These are phyloP conservation scores for Fusarium tricinctum DNA, from an alignment of 2,329 filamentous ascomycete genomes.

Conservation along the genomic window DNA sequence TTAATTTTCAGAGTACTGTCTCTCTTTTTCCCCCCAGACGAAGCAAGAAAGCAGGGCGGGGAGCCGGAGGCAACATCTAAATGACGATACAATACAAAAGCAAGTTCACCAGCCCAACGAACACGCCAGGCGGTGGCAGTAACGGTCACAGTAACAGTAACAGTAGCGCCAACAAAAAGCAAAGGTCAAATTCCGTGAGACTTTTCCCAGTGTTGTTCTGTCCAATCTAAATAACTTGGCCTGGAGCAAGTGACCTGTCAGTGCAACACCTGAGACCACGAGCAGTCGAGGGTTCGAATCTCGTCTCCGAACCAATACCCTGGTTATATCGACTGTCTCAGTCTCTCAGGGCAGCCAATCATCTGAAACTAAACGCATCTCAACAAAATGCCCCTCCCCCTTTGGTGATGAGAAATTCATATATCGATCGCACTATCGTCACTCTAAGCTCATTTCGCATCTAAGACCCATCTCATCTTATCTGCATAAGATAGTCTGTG, in stretches of 20 bases:
- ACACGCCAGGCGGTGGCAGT: background rate
- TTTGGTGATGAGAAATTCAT: constrained; percentile 5
- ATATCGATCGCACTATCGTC: constrained; percentile 3
- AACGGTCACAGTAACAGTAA: no score
- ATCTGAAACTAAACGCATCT: constrained; percentile 22
- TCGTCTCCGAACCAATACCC: constrained; percentile 12
- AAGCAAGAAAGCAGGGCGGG: constrained; percentile 21
- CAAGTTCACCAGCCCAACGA: constrained; percentile 17
- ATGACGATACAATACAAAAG: constrained; percentile 32
- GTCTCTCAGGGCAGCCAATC: constrained; percentile 8
- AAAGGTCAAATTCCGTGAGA: background rate
- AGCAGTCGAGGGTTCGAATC: background rate
- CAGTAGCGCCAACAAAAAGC: constrained; percentile 14
- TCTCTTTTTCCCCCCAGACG: background rate
- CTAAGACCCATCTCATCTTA: constrained; percentile 10
- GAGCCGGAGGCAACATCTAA: constrained; percentile 12
- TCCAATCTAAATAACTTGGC: background rate
- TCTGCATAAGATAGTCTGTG: background rate
- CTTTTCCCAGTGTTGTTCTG: background rate
- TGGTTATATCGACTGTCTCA: background rate
- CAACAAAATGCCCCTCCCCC: background rate
- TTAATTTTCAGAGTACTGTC: constrained; percentile 12
- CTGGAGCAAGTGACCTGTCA: background rate
- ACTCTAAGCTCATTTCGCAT: background rate
- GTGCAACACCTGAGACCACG: constrained; percentile 4